phyloP scores from a whole-genome alignment of 768 basidiomycete genomes.

The Guyanaporus albipodus region DNA sequence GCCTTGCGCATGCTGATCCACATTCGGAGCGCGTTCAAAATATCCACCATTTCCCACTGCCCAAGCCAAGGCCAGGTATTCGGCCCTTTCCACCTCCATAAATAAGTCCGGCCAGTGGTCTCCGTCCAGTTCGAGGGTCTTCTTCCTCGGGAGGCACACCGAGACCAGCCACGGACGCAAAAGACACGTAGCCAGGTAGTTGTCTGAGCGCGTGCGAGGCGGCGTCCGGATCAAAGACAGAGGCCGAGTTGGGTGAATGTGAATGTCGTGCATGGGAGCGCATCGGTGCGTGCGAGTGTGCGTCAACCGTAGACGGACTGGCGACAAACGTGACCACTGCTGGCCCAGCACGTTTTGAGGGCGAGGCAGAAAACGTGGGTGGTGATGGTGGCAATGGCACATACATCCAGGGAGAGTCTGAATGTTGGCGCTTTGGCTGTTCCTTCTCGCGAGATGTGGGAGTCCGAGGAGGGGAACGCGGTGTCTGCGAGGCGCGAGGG shows the following conservation, averaged over 20 bases:
- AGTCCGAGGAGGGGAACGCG: constrained; percentile 19
- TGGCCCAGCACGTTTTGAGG: constrained; percentile 22
- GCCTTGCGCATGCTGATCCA: constrained; percentile 1
- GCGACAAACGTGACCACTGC: constrained; percentile 23
- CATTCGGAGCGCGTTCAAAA: constrained; percentile 16
- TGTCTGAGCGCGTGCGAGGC: constrained; percentile 55
- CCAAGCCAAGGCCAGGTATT: constrained; percentile 23
- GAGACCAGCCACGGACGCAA: constrained; percentile 62
- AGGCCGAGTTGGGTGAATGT: constrained; percentile 17
- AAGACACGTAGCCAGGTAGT: constrained; percentile 65
- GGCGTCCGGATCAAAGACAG: constrained; percentile 59
- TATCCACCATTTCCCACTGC: constrained; percentile 32
- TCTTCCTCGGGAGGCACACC: constrained; percentile 53
- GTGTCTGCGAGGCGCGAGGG: constrained; percentile 13
- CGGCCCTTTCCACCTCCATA: constrained; percentile 18
- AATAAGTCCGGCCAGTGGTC: constrained; percentile 15
- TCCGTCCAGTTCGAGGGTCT: constrained; percentile 30
- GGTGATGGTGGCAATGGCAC: constrained; percentile 31
- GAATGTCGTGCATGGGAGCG: constrained; percentile 14
- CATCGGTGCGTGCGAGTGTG: constrained; percentile 8
- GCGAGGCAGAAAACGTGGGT: constrained; percentile 27
- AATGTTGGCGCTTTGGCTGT: constrained; percentile 5
- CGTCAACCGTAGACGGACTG: constrained; percentile 13
- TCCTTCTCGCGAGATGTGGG: constrained; percentile 18
- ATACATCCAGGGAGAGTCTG: constrained; percentile 27